Base-by-base conservation (phyloP, 1,284 basidiomycete genomes). In the Pisolithus thermaeus region DNA sequence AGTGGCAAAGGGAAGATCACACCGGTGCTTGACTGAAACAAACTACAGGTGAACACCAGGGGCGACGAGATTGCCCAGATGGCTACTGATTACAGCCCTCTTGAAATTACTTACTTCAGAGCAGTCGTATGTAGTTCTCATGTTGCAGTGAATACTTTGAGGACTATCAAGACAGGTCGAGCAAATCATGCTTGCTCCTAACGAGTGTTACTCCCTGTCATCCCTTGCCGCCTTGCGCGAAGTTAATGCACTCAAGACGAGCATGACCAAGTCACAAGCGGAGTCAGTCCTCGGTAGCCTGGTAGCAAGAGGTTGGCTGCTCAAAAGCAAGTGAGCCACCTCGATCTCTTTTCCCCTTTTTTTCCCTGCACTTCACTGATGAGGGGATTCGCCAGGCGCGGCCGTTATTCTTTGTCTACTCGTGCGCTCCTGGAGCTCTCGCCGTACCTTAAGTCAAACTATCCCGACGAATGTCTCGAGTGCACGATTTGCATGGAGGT, bases 61-160 rank as follows among this genome's bases (percentile, higher is more conserved):
- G 83, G 80, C 22, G 90, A 92, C 58, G 83, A 84, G 53, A 73
- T 90, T 25, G 84, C 90, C 0, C 90, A 91, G 64, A 70, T 90
- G 61, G 91, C 90, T 8, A 90, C 90, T 0, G 87, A 90, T 44
- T 93, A 91, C 62, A 78, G 75, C 3, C 73, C 88, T 0, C 70
- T 73, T 41, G 91, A 93, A 65, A 90, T 92, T 48, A 74, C 82
- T 0, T 92, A 81, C 68, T 92, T 92, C 74, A 90, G 86, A 69
- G 81, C 81, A 2, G 72, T 92, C 52, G 91, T 90, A 62, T 56
- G 83, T 69, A 50, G 46, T 55, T 42, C 46, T 36, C 20, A 4
- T 45, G 18, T 43, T 41, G 38, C 11, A 20, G 5, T 35, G 27
- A 47, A 46, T 7, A 6, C 4, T 7, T 49, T 54, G 53, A 45